A percentile compares a stretch with the other conserved stretches of the same genome.
phyloP scores from a whole-genome alignment of 1,139 yeast species.

The Oligophagozyma castellii region DNA sequence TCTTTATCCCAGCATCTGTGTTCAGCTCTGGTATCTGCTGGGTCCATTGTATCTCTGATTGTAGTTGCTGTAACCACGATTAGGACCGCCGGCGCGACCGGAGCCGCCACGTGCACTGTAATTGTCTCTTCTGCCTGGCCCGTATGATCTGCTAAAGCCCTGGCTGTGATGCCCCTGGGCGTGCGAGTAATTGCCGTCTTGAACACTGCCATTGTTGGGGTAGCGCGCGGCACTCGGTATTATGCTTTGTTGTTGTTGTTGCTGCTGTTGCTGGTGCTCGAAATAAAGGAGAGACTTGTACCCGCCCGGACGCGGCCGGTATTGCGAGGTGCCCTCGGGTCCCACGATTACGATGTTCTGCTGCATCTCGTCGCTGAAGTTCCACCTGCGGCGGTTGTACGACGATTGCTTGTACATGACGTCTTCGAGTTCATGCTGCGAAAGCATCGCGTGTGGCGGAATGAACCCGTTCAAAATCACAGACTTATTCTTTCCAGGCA shows the following conservation, averaged over 20 bases:
- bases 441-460: conserved; percentile 46
- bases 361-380: conserved; percentile 20
- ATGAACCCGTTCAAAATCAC: conserved; percentile 75
- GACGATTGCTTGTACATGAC: conserved; percentile 29
- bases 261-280: conserved; percentile 8
- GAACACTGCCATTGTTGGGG: conserved; percentile 14
- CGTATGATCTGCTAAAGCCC: conserved; percentile 5
- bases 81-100: no score
- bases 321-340: conserved; percentile 27
- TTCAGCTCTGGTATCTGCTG: no score
- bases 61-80: no score
- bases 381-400: conserved; percentile 14
- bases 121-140: conserved; percentile 2
- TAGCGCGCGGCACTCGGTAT: conserved; percentile 13
- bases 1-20: no score
- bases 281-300: conserved; percentile 26
- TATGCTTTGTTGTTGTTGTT: conserved; percentile 2
- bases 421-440: conserved; percentile 56
- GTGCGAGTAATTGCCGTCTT: conserved; percentile 6
- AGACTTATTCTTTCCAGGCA: conserved; percentile 48
- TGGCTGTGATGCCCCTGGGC: conserved; percentile 1
- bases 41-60: no score
- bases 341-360: conserved; percentile 25
- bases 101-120: conserved; percentile 1
- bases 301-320: conserved; percentile 30